Evolutionary conservation across 2,329 filamentous ascomycete genomes (phyloP).

Genomic region (Emydomyces testavorans): DNA sequence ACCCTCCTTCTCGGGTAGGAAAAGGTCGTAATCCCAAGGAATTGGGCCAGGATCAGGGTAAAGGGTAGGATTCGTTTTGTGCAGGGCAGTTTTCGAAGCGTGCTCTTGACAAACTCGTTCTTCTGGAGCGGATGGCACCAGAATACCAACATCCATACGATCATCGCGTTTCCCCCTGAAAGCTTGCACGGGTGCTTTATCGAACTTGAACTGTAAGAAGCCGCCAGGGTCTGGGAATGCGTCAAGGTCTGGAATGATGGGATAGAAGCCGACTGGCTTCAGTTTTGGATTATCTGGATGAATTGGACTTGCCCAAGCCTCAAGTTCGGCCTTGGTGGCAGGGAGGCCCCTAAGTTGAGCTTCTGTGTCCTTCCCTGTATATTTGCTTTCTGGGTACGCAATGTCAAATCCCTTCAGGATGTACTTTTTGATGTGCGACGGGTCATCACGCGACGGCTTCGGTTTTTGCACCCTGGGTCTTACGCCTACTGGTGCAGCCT

Average conservation of each 20-base stretch:
- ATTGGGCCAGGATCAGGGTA: constrained; percentile 43
- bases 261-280: constrained; percentile 49
- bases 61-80: constrained; percentile 39
- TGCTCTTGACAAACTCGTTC: constrained; percentile 39
- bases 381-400: constrained; percentile 50
- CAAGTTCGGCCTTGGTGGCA: constrained; percentile 43
- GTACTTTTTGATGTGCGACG: constrained; percentile 48
- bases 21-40: constrained; percentile 49
- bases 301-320: constrained; percentile 49
- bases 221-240: constrained; percentile 48
- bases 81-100: constrained; percentile 38
- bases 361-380: constrained; percentile 45
- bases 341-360: constrained; percentile 44
- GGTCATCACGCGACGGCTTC: constrained; percentile 42
- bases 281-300: constrained; percentile 49
- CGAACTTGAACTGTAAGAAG: constrained; percentile 51
- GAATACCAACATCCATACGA: constrained; percentile 48
- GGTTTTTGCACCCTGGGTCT: constrained; percentile 24
- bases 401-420: constrained; percentile 54
- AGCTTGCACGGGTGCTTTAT: constrained; percentile 45
- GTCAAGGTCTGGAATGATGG: constrained; percentile 50
- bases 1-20: constrained; percentile 41
- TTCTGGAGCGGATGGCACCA: constrained; percentile 43
- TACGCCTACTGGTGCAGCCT: constrained; percentile 18
- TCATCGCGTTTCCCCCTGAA: constrained; percentile 43